phyloP scores from a whole-genome alignment of 148 eudicot genomes.

The Camellia granthamiana region DNA sequence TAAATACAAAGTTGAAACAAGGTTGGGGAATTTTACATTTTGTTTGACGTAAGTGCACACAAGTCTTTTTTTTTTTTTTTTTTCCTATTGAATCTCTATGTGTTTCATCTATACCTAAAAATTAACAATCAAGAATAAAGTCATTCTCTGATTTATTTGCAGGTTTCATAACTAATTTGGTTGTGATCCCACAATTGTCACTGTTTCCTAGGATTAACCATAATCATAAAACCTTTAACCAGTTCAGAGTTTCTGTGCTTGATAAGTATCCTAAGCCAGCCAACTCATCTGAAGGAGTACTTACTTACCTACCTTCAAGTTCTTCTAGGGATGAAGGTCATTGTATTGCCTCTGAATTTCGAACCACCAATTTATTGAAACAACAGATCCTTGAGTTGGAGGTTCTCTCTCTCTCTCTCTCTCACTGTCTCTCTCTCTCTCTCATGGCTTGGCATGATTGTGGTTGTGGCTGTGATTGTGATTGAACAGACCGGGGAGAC shows the following conservation, averaged over 20 bases:
- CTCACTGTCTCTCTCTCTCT: neutral
- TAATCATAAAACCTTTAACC: constrained; percentile 1
- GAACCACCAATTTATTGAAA: constrained; percentile 15
- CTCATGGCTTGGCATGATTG: too few relatives aligned
- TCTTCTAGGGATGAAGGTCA: neutral
- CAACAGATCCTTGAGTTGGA: constrained; percentile 22
- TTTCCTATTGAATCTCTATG: too few relatives aligned
- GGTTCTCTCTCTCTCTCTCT: constrained; percentile 9
- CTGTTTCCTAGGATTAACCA: constrained; percentile 17
- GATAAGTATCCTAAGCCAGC: constrained; percentile 16
- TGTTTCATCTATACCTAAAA: too few relatives aligned
- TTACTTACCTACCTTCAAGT: constrained; percentile 2
- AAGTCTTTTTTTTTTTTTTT: too few relatives aligned
- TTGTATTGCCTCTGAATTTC: neutral
- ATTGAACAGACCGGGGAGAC: constrained; percentile 14
- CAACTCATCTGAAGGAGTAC: neutral
- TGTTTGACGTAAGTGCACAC: too few relatives aligned
- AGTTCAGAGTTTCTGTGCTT: constrained; percentile 12
- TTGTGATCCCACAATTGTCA: constrained; percentile 22
- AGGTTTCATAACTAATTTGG: constrained; percentile 25
- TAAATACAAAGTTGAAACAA: too few relatives aligned
- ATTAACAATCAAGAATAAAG: too few relatives aligned
- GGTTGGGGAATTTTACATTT: too few relatives aligned
- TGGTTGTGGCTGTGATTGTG: neutral
- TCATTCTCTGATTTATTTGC: neutral